Conservation (phyloP, 257 asterid genomes). For the Nicotiana undulata region DNA sequence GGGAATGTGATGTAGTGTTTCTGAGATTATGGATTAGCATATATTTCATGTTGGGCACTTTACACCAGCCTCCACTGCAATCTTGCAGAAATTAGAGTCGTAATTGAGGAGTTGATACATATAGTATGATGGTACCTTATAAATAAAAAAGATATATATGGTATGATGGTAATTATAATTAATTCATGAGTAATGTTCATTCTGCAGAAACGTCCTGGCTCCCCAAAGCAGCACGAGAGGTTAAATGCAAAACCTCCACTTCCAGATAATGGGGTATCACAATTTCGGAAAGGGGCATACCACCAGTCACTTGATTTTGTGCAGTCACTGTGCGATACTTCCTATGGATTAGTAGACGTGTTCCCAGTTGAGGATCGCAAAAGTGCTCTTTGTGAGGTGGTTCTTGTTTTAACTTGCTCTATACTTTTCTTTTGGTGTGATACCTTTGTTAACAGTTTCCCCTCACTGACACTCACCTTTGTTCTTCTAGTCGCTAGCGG, state of each 20-base stretch:
- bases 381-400: slow-evolving; percentile 88
- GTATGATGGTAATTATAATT: neutral
- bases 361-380: slow-evolving; percentile 93
- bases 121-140: neutral
- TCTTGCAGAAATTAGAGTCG: neutral
- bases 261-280: slow-evolving; percentile 66
- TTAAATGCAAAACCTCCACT: slow-evolving; percentile 84
- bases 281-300: slow-evolving; percentile 85
- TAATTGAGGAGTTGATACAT: neutral
- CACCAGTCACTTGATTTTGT: slow-evolving; percentile 96
- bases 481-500: slow-evolving; percentile 71
- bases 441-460: neutral
- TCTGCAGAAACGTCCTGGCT: slow-evolving; percentile 71
- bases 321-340: slow-evolving; percentile 81
- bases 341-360: slow-evolving; percentile 90
- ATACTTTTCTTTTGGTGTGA: slow-evolving; percentile 1
- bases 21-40: neutral
- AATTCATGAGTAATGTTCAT: slow-evolving; percentile 15
- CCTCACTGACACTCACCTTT: slow-evolving; percentile 26
- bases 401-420: slow-evolving; percentile 12
- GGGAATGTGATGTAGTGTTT: neutral
- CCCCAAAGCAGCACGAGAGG: slow-evolving; percentile 66
- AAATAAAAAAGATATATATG: neutral
- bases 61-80: neutral
- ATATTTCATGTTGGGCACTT: neutral